These are phyloP conservation scores for Flueggea neowawraea DNA, from an alignment of 441 rosid genomes.

Conservation along the genomic window DNA sequence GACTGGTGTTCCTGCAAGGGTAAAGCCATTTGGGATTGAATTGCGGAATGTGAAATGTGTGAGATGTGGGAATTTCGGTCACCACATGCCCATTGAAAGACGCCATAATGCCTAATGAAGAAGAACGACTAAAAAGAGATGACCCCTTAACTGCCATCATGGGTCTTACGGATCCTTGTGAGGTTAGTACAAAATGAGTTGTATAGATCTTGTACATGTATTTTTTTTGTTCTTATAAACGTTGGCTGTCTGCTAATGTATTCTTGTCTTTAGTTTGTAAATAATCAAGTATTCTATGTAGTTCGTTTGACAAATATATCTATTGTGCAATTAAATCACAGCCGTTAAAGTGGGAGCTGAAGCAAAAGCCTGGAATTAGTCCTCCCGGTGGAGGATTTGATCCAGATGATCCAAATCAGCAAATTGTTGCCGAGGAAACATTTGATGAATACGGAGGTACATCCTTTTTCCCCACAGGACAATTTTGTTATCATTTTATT, in stretches of 20 bases:
- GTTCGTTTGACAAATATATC: too few species aligned
- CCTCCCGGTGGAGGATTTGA: conserved; percentile 97
- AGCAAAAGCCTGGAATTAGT: conserved; percentile 92
- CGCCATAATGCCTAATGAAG: conserved; percentile 93
- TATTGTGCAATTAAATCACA: conserved; percentile 16
- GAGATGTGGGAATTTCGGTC: conserved; percentile 87
- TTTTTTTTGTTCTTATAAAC: too few species aligned
- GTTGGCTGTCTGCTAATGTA: too few species aligned
- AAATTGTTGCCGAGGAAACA: conserved; percentile 94
- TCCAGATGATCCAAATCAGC: conserved; percentile 92
- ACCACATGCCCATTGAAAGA: conserved; percentile 93
- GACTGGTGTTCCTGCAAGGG: conserved; percentile 78
- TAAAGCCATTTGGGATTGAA: conserved; percentile 89
- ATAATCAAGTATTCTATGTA: too few species aligned
- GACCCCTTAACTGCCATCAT: conserved; percentile 86
- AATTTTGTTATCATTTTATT: neutral
- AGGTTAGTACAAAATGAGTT: conserved; percentile 40
- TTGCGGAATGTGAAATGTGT: conserved; percentile 85
- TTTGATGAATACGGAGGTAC: conserved; percentile 96
- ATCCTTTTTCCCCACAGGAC: conserved; percentile 4
- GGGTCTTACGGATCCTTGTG: conserved; percentile 71
- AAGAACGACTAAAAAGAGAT: conserved; percentile 81
- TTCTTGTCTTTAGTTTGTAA: too few species aligned
- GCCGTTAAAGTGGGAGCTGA: conserved; percentile 98
- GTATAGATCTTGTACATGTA: too few species aligned